Conservation (phyloP, 1,284 basidiomycete species). For the Bondarzewia mesenterica region DNA sequence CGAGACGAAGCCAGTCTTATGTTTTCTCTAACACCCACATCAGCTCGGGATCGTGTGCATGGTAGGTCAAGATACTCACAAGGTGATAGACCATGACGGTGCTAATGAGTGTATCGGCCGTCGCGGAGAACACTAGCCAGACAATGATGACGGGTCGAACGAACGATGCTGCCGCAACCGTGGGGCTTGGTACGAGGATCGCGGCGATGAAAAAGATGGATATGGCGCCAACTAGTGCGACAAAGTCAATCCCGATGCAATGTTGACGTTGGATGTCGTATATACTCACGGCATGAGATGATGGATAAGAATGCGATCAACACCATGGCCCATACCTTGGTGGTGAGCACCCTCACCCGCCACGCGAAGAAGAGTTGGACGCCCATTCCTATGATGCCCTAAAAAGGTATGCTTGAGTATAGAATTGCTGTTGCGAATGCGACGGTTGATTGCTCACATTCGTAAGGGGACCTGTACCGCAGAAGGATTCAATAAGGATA, state of each 20-base stretch:
- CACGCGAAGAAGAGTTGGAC: constrained; percentile 2
- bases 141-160: not conserved
- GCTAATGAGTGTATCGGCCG: not conserved
- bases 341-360: constrained; percentile 1
- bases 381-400: constrained; percentile 1
- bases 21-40: not conserved
- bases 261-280: not conserved
- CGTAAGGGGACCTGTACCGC: not conserved
- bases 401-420: not conserved
- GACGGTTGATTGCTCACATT: not conserved
- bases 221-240: not conserved
- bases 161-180: not conserved
- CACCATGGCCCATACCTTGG: not conserved
- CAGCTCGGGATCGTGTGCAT: not conserved
- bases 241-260: not conserved
- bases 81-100: not conserved
- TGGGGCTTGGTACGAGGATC: not conserved
- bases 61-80: not conserved
- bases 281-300: not conserved
- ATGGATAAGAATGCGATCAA: not conserved
- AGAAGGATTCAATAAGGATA: too few species aligned
- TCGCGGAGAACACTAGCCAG: not conserved
- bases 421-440: not conserved
- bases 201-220: not conserved
- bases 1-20: not conserved